These are phyloP conservation scores for Nannizziopsis barbatae DNA, from an alignment of 2,329 filamentous ascomycete species.

Conservation along the genomic window DNA sequence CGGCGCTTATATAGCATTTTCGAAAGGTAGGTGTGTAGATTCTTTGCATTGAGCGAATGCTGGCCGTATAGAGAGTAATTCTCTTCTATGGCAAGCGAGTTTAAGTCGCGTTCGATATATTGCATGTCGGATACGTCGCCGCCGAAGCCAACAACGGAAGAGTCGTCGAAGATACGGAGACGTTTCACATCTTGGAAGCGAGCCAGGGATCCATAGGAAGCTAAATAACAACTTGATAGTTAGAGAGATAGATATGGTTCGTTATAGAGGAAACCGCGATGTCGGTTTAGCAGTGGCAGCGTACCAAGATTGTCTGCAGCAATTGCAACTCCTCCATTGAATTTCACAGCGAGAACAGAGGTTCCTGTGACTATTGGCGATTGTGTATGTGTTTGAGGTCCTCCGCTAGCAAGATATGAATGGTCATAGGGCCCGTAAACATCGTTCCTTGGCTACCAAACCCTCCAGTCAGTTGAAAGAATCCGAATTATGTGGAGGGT, in stretches of 20 bases:
- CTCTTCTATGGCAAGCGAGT: constrained; percentile 75
- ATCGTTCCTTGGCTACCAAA: constrained; percentile 77
- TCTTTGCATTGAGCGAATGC: constrained; percentile 66
- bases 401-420: constrained; percentile 61
- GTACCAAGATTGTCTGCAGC: constrained; percentile 90
- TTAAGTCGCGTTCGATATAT: constrained; percentile 84
- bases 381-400: constrained; percentile 77
- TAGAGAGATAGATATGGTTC: background rate
- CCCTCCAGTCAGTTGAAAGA: constrained; percentile 2
- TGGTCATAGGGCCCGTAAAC: constrained; percentile 88
- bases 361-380: constrained; percentile 91
- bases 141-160: constrained; percentile 81
- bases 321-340: constrained; percentile 90
- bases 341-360: constrained; percentile 89
- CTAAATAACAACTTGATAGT: constrained; percentile 36
- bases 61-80: constrained; percentile 48
- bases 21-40: constrained; percentile 90
- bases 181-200: constrained; percentile 96
- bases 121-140: constrained; percentile 99
- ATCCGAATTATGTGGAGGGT: background rate
- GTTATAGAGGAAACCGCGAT: background rate
- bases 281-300: background rate
- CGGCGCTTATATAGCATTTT: constrained; percentile 95
- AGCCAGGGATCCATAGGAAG: constrained; percentile 92
- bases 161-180: constrained; percentile 74